These are phyloP conservation scores for Apiospora phragmitis DNA, from an alignment of 2,329 filamentous ascomycete species.

Conservation along the genomic window DNA sequence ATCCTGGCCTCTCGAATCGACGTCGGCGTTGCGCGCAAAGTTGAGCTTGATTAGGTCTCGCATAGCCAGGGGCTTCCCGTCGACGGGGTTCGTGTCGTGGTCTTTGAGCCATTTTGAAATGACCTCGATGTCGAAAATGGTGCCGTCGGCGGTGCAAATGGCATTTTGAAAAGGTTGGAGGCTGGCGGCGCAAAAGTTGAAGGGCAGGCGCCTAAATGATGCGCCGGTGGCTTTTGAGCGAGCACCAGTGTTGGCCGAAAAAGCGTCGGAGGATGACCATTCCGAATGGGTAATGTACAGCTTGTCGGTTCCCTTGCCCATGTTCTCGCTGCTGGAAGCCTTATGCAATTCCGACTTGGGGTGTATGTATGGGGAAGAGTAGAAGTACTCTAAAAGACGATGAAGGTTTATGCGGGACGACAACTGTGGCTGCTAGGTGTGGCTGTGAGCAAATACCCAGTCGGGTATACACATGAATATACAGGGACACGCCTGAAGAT, in stretches of 20 bases:
- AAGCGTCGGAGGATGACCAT: slow-evolving; percentile 91
- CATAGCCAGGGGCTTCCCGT: slow-evolving; percentile 74
- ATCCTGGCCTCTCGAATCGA: slow-evolving; percentile 46
- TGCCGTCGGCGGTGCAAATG: slow-evolving; percentile 85
- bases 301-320: slow-evolving; percentile 58
- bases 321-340: slow-evolving; percentile 21
- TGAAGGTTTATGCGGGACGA: background rate
- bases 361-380: background rate
- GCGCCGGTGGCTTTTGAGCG: slow-evolving; percentile 55
- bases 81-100: slow-evolving; percentile 88
- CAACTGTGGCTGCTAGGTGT: background rate
- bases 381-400: background rate
- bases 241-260: slow-evolving; percentile 74
- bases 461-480: background rate
- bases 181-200: slow-evolving; percentile 96
- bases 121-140: slow-evolving; percentile 92
- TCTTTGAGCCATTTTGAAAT: slow-evolving; percentile 94
- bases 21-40: slow-evolving; percentile 86
- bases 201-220: slow-evolving; percentile 85
- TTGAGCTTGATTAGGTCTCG: slow-evolving; percentile 87
- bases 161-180: slow-evolving; percentile 94
- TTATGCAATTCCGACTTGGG: background rate
- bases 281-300: slow-evolving; percentile 90
- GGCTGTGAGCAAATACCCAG: background rate
- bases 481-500: background rate